Evolutionary conservation across 305 asterid genomes (phyloP).

Genomic region (Fraxinus albicans): DNA sequence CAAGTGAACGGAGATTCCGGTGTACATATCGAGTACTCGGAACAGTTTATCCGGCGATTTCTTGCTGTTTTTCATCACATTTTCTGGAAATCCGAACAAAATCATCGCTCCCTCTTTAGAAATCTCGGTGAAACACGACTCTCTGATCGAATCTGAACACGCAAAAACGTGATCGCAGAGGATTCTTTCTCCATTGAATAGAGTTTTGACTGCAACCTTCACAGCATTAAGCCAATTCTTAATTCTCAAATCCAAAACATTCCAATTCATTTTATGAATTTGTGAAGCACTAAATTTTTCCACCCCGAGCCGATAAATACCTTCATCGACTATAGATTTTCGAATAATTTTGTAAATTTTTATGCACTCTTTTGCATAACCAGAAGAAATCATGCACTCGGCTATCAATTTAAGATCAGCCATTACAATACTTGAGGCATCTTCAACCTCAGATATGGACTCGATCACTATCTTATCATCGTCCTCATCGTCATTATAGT

Average conservation of each 20-base stretch:
- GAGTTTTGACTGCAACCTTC: conserved; percentile 48
- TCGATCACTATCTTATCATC: conserved; percentile 34
- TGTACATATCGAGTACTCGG: conserved; percentile 77
- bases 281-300: conserved; percentile 51
- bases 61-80: conserved; percentile 46
- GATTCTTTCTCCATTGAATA: conserved; percentile 75
- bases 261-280: conserved; percentile 72
- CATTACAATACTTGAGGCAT: conserved; percentile 52
- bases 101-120: conserved; percentile 59
- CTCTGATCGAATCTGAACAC: conserved; percentile 56
- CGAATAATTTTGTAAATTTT: conserved; percentile 63
- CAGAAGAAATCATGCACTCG: conserved; percentile 78
- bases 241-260: conserved; percentile 43
- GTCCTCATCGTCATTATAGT: conserved; percentile 25
- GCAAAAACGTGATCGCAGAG: conserved; percentile 77
- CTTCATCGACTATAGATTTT: conserved; percentile 83
- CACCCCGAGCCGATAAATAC: conserved; percentile 71
- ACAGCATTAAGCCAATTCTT: conserved; percentile 62
- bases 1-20: conserved; percentile 56
- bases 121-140: conserved; percentile 62
- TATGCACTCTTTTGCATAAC: conserved; percentile 69
- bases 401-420: conserved; percentile 63
- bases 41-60: conserved; percentile 55
- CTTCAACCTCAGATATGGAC: conserved; percentile 58
- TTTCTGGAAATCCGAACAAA: conserved; percentile 68